Conservation (phyloP, 306 rosid species). For the Canavalia ensiformis region DNA sequence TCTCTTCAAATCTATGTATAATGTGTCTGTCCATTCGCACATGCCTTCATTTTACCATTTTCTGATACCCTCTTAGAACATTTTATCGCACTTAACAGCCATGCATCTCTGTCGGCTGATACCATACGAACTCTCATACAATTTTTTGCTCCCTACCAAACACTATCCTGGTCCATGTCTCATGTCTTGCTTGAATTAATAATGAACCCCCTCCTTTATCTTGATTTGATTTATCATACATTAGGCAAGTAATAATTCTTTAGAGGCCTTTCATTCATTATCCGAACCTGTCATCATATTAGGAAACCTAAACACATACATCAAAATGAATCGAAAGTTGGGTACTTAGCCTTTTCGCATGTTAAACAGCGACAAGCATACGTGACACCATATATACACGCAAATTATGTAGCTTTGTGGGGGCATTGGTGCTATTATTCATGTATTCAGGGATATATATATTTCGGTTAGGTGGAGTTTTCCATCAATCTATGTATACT, state of each 20-base stretch:
- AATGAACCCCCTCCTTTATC: constrained; percentile 22
- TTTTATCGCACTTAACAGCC: not conserved
- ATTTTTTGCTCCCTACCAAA: constrained; percentile 45
- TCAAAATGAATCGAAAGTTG: constrained; percentile 23
- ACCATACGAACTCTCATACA: constrained; percentile 34
- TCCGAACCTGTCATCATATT: constrained; percentile 35
- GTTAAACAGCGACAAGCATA: constrained; percentile 25
- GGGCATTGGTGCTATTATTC: constrained; percentile 33
- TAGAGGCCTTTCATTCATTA: constrained; percentile 22
- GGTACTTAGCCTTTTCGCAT: constrained; percentile 10
- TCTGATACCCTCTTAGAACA: constrained; percentile 10
- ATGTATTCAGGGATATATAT: constrained; percentile 10
- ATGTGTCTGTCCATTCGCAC: constrained; percentile 14
- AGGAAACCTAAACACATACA: constrained; percentile 36
- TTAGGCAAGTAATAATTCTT: not conserved
- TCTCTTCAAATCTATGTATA: not conserved
- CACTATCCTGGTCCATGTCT: constrained; percentile 27
- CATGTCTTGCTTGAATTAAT: constrained; percentile 16
- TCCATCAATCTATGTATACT: constrained; percentile 39
- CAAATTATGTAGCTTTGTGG: constrained; percentile 42
- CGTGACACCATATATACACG: constrained; percentile 44
- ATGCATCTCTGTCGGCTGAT: constrained; percentile 39
- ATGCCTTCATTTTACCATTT: constrained; percentile 12
- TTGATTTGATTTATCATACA: constrained; percentile 39
- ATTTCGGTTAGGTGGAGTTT: constrained; percentile 43